phyloP scores from a whole-genome alignment of 176 grass and related monocot species.

The Aegilops bicornis region DNA sequence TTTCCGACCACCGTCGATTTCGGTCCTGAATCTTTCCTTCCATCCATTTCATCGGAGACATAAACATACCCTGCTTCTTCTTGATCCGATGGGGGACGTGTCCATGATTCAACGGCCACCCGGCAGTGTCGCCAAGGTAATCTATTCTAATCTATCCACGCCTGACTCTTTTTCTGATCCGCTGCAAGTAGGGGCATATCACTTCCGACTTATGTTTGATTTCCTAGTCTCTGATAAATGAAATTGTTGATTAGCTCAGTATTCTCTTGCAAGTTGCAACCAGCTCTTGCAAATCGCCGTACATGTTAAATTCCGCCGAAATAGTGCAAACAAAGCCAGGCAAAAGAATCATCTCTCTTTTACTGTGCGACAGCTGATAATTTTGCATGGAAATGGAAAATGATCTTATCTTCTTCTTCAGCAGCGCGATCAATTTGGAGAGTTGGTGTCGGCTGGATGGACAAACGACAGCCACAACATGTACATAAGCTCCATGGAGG shows the following conservation, averaged over 20 bases:
- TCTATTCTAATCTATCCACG: too few relatives aligned
- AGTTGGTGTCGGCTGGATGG: slow-evolving; percentile 49
- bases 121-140: slow-evolving; percentile 23
- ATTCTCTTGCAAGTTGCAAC: too few relatives aligned
- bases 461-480: slow-evolving; percentile 57
- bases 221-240: too few relatives aligned
- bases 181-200: background rate
- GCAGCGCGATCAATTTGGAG: slow-evolving; percentile 25
- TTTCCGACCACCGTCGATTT: too few relatives aligned
- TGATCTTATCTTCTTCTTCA: background rate
- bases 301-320: too few relatives aligned
- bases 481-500: slow-evolving; percentile 75
- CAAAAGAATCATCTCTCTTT: too few relatives aligned
- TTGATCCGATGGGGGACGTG: slow-evolving; percentile 22
- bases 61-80: too few relatives aligned
- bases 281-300: too few relatives aligned
- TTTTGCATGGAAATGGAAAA: background rate
- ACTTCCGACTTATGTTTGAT: background rate
- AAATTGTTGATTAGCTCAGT: background rate
- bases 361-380: too few relatives aligned
- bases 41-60: too few relatives aligned
- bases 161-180: background rate
- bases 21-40: too few relatives aligned
- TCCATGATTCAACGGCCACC: slow-evolving; percentile 5
- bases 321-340: too few relatives aligned